Conservation (phyloP, 305 asterid species). For the Andrographis paniculata region DNA sequence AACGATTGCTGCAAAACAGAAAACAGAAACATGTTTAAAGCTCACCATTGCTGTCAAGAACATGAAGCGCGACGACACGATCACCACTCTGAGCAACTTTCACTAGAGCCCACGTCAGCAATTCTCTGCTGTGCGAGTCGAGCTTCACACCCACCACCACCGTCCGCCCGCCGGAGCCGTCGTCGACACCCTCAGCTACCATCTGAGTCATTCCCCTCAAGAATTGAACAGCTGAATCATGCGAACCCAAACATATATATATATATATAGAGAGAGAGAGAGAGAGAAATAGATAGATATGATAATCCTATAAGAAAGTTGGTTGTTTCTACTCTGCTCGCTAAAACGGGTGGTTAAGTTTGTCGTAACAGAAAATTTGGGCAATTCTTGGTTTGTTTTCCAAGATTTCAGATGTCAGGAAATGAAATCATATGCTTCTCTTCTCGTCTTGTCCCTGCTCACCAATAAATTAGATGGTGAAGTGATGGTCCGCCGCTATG, state of each 20-base stretch:
- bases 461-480: not conserved
- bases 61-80: conserved; percentile 86
- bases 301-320: not conserved
- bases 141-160: conserved; percentile 86
- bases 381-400: not conserved
- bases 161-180: conserved; percentile 42
- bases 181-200: conserved; percentile 41
- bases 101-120: conserved; percentile 93
- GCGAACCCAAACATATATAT: too few species aligned
- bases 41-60: conserved; percentile 65
- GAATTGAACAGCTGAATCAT: too few species aligned
- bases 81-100: conserved; percentile 91
- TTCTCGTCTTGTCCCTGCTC: not conserved
- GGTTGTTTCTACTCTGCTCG: too few species aligned
- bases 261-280: not conserved
- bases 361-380: not conserved
- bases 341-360: not conserved
- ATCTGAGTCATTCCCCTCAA: conserved; percentile 27
- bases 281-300: not conserved
- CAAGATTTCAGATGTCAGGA: conserved; percentile 2
- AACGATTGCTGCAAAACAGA: too few species aligned
- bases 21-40: too few species aligned
- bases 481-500: not conserved
- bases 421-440: not conserved
- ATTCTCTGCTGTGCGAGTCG: conserved; percentile 64